Evolutionary conservation across 345 rosid genomes (phyloP), one percentile per base, ranked within the genome.

Genomic region (Trapa incisa): DNA sequence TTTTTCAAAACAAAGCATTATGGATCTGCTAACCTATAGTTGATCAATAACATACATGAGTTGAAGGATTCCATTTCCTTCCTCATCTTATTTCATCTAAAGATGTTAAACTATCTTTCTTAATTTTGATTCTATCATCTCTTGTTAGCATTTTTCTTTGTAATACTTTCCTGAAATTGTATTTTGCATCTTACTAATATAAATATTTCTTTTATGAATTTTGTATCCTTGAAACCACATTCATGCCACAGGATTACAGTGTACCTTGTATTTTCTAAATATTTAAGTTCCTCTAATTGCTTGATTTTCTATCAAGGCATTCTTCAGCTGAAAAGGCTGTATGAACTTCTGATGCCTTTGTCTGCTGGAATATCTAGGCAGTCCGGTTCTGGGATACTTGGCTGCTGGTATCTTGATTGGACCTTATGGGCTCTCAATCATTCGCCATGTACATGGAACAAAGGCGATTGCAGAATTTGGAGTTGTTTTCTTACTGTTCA

Each of bases 371-470:
- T 81, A 72, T 81, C 48, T 75, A 90, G 99, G 99, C 77, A 94
- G 99, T 75, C 99, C 99, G 71, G 97, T 94, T 74, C 92, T 94
- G 79, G 99, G 99, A 65, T 94, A 94, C 80, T 75, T 94, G 87
- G 97, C 97, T 74, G 99, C 99, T 78, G 99, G 99, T 76, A 85
- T 94, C 75, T 83, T 94, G 81, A 94, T 94, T 72, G 99, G 99
- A 52, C 99, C 97, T 67, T 94, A 83, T 76, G 99, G 99, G 73
- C 84, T 91, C 80, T 94, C 99, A 37, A 89, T 94, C 54, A 94
- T 94, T 76, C 97, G 89, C 70, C 87, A 94, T 80, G 99, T 94
- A 76, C 99, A 88, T 65, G 97, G 85, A 72, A 94, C 99, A 73
- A 94, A 91, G 82, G 96, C 97, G 58, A 88, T 94, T 52, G 99